Conservation (phyloP, 2,329 filamentous ascomycete genomes). For the Paraconiothyrium sp. region DNA sequence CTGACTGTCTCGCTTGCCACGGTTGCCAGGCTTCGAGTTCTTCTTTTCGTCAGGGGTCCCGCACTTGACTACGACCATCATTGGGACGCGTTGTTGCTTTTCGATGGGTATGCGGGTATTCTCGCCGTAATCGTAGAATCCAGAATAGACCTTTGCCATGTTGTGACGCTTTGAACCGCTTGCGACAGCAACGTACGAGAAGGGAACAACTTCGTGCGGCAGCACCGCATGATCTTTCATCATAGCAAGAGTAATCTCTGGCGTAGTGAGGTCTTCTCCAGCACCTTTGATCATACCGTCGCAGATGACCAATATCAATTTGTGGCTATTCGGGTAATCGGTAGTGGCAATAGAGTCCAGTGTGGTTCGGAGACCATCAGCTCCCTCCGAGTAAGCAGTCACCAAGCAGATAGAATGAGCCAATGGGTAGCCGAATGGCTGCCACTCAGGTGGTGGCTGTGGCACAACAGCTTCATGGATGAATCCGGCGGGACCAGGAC, state of each 20-base stretch:
- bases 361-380: constrained; percentile 89
- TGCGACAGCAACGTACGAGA: constrained; percentile 96
- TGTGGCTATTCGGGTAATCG: constrained; percentile 99
- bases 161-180: constrained; percentile 98
- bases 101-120: constrained; percentile 81
- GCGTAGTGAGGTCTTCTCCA: constrained; percentile 85
- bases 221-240: constrained; percentile 88
- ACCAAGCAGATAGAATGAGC: constrained; percentile 94
- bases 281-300: constrained; percentile 98
- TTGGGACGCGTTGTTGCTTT: constrained; percentile 95
- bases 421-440: constrained; percentile 94
- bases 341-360: constrained; percentile 96
- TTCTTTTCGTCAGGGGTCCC: constrained; percentile 87
- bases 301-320: constrained; percentile 94
- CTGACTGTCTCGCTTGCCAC: constrained; percentile 98
- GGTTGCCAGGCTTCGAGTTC: constrained; percentile 90
- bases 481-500: constrained; percentile 87
- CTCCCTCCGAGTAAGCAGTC: constrained; percentile 96
- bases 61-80: constrained; percentile 96
- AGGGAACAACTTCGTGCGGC: constrained; percentile 84
- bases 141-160: constrained; percentile 98
- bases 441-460: constrained; percentile 95
- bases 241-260: constrained; percentile 90
- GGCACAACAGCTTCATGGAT: constrained; percentile 96
- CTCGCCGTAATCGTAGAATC: constrained; percentile 95